phyloP scores from a whole-genome alignment of 257 asterid species.

The Solanum medicagineum region DNA sequence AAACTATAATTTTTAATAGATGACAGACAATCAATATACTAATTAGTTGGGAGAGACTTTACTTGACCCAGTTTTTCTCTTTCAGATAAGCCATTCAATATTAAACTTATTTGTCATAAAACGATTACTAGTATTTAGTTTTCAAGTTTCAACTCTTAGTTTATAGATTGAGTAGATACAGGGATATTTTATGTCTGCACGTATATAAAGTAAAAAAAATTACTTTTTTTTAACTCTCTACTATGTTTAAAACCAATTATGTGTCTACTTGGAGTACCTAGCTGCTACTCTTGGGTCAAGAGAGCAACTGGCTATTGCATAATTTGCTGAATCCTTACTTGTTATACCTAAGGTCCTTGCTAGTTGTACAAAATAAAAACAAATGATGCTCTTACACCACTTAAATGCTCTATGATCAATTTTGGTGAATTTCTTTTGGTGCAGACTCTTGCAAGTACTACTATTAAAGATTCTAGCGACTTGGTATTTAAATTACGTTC shows the following conservation, averaged over 20 bases:
- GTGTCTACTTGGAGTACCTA: constrained; percentile 76
- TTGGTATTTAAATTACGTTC: constrained; percentile 85
- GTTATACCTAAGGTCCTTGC: constrained; percentile 76
- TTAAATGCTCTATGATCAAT: not conserved
- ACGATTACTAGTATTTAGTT: no score
- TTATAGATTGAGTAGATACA: no score
- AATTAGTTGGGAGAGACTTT: no score
- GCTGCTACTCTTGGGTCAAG: constrained; percentile 95
- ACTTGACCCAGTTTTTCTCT: no score
- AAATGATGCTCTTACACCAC: not conserved
- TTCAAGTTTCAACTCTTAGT: no score
- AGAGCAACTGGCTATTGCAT: constrained; percentile 97
- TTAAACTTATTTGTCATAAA: no score
- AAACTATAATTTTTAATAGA: not conserved
- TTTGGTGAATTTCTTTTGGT: not conserved
- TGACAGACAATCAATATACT: not conserved
- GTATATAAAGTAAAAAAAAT: no score
- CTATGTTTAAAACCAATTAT: constrained; percentile 2
- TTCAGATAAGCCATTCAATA: no score
- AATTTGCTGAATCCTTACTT: constrained; percentile 81
- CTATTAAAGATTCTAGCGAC: constrained; percentile 96
- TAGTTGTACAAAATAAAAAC: not conserved
- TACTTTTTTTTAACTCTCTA: no score
- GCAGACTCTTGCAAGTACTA: constrained; percentile 95
- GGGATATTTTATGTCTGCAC: no score